These are phyloP conservation scores for Xylariales sp. DNA, from an alignment of 2,329 filamentous ascomycete genomes.

Conservation along the genomic window DNA sequence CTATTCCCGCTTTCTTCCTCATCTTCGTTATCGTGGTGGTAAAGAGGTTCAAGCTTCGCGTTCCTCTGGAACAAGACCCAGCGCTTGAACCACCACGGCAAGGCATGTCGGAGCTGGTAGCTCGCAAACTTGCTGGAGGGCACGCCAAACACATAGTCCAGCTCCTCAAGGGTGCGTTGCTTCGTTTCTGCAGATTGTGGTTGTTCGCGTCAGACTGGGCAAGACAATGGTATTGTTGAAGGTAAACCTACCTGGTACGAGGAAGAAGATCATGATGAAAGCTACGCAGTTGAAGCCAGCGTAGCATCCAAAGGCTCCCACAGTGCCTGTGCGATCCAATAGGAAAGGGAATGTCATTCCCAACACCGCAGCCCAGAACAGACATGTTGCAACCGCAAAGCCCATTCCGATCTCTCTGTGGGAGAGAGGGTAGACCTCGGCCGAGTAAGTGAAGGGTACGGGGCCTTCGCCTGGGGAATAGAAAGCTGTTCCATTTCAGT, in stretches of 20 bases:
- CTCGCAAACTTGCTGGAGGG: conserved; percentile 32
- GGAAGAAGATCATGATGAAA: conserved; percentile 41
- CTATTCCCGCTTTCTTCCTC: too few species aligned
- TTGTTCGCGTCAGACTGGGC: background rate
- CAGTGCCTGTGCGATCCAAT: conserved; percentile 36
- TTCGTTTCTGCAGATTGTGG: conserved; percentile 32
- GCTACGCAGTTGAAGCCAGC: conserved; percentile 42
- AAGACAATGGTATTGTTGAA: background rate
- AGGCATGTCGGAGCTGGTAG: conserved; percentile 33
- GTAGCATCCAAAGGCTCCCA: conserved; percentile 44
- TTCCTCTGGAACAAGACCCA: conserved; percentile 24
- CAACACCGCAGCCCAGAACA: conserved; percentile 56
- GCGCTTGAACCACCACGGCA: conserved; percentile 33
- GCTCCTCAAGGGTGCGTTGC: conserved; percentile 44
- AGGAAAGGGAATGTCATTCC: conserved; percentile 61
- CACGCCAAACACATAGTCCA: conserved; percentile 44
- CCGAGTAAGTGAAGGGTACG: conserved; percentile 64
- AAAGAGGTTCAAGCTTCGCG: conserved; percentile 23
- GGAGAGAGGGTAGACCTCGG: conserved; percentile 66
- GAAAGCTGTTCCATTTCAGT: conserved; percentile 36
- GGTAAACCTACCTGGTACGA: conserved; percentile 31
- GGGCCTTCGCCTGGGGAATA: conserved; percentile 63
- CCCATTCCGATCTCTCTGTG: conserved; percentile 70
- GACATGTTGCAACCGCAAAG: conserved; percentile 62
- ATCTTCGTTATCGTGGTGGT: conserved; percentile 20